Evolutionary conservation across 2,329 filamentous ascomycete genomes (phyloP).

Genomic region (Grosmannia serpens): DNA sequence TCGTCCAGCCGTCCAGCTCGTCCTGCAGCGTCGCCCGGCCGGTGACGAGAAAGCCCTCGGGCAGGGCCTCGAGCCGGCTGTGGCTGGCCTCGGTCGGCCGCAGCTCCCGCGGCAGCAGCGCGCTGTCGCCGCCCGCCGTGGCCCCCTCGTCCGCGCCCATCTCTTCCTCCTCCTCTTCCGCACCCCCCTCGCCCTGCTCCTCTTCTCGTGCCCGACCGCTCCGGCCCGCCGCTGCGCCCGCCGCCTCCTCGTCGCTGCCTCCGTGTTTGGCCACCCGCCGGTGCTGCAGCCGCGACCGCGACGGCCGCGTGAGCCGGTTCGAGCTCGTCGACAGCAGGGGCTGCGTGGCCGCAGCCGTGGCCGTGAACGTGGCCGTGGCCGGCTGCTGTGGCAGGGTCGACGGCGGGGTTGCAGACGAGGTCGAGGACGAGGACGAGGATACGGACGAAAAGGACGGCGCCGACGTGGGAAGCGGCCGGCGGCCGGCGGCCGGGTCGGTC

Average conservation of each 20-base stretch:
- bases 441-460: background rate
- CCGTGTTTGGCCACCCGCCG: too few relatives aligned
- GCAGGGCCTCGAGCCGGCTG: conserved; percentile 20
- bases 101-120: background rate
- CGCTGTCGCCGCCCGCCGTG: background rate
- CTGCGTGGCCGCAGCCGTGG: background rate
- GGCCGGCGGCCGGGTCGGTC: background rate
- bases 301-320: too few relatives aligned
- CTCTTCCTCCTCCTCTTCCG: too few relatives aligned
- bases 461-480: background rate
- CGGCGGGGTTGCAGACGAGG: background rate
- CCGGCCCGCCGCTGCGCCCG: too few relatives aligned
- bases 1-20: conserved; percentile 24
- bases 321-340: too few relatives aligned
- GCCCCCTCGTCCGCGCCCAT: background rate
- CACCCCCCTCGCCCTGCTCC: too few relatives aligned
- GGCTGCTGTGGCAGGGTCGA: background rate
- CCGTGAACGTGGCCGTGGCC: background rate
- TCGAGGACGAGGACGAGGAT: background rate
- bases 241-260: too few relatives aligned
- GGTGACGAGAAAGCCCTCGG: conserved; percentile 21
- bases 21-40: conserved; percentile 23
- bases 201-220: too few relatives aligned
- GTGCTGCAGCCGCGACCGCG: too few relatives aligned
- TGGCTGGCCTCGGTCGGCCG: conserved; percentile 5